Evolutionary conservation across 1,139 yeast genomes (phyloP).

Genomic region (Candida anutae): DNA sequence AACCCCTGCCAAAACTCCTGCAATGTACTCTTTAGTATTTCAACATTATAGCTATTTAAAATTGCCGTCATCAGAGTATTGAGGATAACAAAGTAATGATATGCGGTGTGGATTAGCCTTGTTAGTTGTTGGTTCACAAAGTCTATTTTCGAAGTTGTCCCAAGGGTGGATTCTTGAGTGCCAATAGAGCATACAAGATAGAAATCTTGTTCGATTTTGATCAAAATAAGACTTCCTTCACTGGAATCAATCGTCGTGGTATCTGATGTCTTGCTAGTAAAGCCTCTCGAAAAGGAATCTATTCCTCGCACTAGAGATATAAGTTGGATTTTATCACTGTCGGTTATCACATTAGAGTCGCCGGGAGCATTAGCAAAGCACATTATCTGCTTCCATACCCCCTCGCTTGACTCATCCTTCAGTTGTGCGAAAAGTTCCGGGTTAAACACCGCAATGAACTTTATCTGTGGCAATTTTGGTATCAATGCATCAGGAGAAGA

Average conservation of each 20-base stretch:
- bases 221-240: constrained; percentile 20
- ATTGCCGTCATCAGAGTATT: constrained; percentile 19
- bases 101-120: constrained; percentile 15
- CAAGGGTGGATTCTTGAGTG: constrained; percentile 8
- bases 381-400: constrained; percentile 21
- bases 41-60: constrained; percentile 10
- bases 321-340: constrained; percentile 21
- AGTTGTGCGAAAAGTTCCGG: constrained; percentile 7
- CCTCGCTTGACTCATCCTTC: constrained; percentile 17
- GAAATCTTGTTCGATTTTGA: constrained; percentile 20
- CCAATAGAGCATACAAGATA: constrained; percentile 21
- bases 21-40: constrained; percentile 12
- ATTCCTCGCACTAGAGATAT: constrained; percentile 35
- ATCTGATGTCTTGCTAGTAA: constrained; percentile 5
- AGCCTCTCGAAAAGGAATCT: constrained; percentile 19
- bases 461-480: constrained; percentile 2
- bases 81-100: constrained; percentile 19
- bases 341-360: constrained; percentile 1
- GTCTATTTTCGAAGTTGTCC: background rate
- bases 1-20: constrained; percentile 25
- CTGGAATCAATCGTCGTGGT: constrained; percentile 16
- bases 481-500: constrained; percentile 3
- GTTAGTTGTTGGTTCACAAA: constrained; percentile 22
- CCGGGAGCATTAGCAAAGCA: constrained; percentile 16
- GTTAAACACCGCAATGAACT: constrained; percentile 8